phyloP scores from a whole-genome alignment of 2,329 filamentous ascomycete species.

The Trichoderma hamatum region DNA sequence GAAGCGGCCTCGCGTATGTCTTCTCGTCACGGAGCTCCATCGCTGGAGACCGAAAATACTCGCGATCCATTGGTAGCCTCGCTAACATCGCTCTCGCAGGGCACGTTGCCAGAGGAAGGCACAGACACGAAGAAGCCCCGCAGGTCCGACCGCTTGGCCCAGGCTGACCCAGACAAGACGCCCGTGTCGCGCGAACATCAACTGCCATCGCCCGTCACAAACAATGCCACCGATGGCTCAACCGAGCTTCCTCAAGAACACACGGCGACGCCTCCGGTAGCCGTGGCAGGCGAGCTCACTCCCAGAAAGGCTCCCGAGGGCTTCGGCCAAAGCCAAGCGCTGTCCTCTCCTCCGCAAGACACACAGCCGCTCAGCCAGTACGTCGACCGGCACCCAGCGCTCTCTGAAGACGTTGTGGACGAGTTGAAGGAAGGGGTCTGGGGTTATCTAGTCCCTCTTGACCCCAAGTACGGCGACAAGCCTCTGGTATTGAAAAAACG shows the following conservation, averaged over 20 bases:
- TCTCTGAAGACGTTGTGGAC: conserved; percentile 82
- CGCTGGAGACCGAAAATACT: neutral
- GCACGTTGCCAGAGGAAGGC: conserved; percentile 64
- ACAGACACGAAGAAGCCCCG: conserved; percentile 81
- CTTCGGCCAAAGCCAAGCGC: conserved; percentile 48
- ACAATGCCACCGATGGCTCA: conserved; percentile 50
- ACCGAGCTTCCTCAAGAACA: conserved; percentile 66
- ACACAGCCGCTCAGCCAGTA: conserved; percentile 69
- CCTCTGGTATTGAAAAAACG: conserved; percentile 75
- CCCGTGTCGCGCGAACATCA: conserved; percentile 66
- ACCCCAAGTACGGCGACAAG: conserved; percentile 66
- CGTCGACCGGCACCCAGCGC: conserved; percentile 68
- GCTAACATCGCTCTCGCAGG: conserved; percentile 50
- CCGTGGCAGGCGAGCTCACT: conserved; percentile 57
- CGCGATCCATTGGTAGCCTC: conserved; percentile 28
- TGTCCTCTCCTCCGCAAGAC: conserved; percentile 67
- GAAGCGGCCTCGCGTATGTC: conserved; percentile 75
- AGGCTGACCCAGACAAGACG: conserved; percentile 56
- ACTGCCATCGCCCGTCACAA: conserved; percentile 80
- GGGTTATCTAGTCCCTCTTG: conserved; percentile 89
- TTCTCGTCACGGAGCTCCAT: conserved; percentile 30
- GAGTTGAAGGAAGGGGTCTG: conserved; percentile 85
- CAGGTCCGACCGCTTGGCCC: conserved; percentile 71
- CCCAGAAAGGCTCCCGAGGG: conserved; percentile 55
- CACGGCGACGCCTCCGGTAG: conserved; percentile 70